These are phyloP conservation scores for Ocimum tenuiflorum DNA, from an alignment of 257 asterid species.

Conservation along the genomic window DNA sequence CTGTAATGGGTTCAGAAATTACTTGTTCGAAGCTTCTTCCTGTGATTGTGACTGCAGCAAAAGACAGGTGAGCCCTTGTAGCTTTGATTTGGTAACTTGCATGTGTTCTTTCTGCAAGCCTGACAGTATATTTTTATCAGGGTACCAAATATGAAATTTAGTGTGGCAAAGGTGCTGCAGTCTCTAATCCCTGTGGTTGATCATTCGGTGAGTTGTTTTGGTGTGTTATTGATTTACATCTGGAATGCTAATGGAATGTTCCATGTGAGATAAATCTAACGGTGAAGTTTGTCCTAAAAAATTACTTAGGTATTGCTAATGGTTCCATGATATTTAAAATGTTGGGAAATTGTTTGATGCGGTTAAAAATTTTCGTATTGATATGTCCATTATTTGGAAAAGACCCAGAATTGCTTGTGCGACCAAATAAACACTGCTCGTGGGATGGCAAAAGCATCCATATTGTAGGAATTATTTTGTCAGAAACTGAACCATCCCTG, in stretches of 20 bases:
- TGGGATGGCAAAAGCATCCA: background rate
- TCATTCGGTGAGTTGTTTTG: slow-evolving; percentile 38
- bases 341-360: background rate
- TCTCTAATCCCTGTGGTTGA: slow-evolving; percentile 59
- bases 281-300: background rate
- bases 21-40: slow-evolving; percentile 55
- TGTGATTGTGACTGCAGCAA: slow-evolving; percentile 36
- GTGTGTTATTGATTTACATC: background rate
- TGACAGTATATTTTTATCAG: slow-evolving; percentile 21
- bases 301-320: background rate
- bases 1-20: slow-evolving; percentile 63
- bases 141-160: slow-evolving; percentile 64
- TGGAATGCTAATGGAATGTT: background rate
- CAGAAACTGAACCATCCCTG: background rate
- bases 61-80: slow-evolving; percentile 40
- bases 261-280: background rate
- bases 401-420: background rate
- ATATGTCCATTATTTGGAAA: background rate
- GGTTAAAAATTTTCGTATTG: background rate
- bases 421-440: background rate
- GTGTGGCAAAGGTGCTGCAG: slow-evolving; percentile 69
- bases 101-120: background rate
- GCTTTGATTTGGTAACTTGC: background rate
- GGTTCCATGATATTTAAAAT: background rate
- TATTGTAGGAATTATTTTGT: background rate